phyloP scores from a whole-genome alignment of 164 flowering plant species.

The Macadamia integrifolia region DNA sequence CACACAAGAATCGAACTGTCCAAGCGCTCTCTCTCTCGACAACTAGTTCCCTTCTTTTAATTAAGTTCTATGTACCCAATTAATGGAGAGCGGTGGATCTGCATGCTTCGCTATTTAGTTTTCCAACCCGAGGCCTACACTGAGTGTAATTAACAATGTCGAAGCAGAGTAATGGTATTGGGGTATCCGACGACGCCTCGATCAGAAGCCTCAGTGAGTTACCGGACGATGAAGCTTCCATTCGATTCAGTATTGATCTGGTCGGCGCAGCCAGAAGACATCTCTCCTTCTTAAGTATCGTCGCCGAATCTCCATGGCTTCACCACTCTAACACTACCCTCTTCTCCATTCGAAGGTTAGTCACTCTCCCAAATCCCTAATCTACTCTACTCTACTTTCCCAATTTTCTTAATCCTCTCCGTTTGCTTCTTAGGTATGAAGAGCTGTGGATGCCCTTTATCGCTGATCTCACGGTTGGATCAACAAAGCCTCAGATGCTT shows the following conservation, averaged over 20 bases:
- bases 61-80: no score
- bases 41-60: no score
- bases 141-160: background rate
- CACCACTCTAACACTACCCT: conserved; percentile 36
- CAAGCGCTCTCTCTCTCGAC: no score
- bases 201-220: conserved; percentile 35
- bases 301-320: conserved; percentile 58
- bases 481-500: conserved; percentile 43
- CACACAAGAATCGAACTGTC: no score
- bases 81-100: no score
- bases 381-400: no score
- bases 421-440: conserved; percentile 54
- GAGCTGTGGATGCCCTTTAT: conserved; percentile 95
- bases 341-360: conserved; percentile 61
- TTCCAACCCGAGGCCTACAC: no score
- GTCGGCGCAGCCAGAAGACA: conserved; percentile 63
- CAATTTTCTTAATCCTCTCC: background rate
- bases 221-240: conserved; percentile 32
- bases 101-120: no score
- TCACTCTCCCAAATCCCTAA: background rate
- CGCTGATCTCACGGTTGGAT: conserved; percentile 42
- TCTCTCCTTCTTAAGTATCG: conserved; percentile 48
- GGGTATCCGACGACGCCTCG: background rate
- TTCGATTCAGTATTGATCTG: conserved; percentile 55
- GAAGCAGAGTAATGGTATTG: background rate